phyloP scores from a whole-genome alignment of 2,329 filamentous ascomycete genomes.

The Exserohilum turcica region DNA sequence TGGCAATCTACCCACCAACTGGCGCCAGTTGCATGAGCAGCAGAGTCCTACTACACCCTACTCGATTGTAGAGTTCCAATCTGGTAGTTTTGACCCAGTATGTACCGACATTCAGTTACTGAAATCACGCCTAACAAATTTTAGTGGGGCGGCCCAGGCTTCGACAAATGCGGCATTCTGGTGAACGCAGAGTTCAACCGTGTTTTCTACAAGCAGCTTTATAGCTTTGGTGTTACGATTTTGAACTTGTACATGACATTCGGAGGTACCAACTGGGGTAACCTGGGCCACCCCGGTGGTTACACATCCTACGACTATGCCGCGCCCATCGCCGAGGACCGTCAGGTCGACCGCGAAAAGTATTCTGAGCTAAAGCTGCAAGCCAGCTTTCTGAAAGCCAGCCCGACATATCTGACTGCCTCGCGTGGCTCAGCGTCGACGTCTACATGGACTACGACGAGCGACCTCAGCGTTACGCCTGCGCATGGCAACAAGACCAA shows the following conservation, averaged over 20 bases:
- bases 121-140: not conserved
- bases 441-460: slow-evolving; percentile 45
- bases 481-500: slow-evolving; percentile 61
- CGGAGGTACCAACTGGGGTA: slow-evolving; percentile 85
- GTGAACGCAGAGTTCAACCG: slow-evolving; percentile 75
- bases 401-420: slow-evolving; percentile 68
- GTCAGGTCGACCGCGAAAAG: slow-evolving; percentile 72
- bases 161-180: slow-evolving; percentile 68
- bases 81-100: slow-evolving; percentile 68
- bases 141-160: slow-evolving; percentile 71
- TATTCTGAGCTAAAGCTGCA: slow-evolving; percentile 79
- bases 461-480: slow-evolving; percentile 64
- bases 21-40: slow-evolving; percentile 58
- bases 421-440: slow-evolving; percentile 38
- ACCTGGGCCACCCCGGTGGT: slow-evolving; percentile 62
- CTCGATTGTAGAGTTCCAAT: slow-evolving; percentile 71
- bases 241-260: slow-evolving; percentile 79
- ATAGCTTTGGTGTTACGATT: slow-evolving; percentile 68
- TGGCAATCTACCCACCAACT: slow-evolving; percentile 61
- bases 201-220: slow-evolving; percentile 79
- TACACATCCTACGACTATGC: slow-evolving; percentile 66
- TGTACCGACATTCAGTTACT: not conserved
- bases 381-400: slow-evolving; percentile 75
- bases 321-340: slow-evolving; percentile 70
- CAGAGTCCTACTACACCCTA: slow-evolving; percentile 71